Evolutionary conservation across 192 early-diverging fungal species (phyloP), one percentile per base, ranked within the genome.

Genomic region (Entomortierella lignicola): DNA sequence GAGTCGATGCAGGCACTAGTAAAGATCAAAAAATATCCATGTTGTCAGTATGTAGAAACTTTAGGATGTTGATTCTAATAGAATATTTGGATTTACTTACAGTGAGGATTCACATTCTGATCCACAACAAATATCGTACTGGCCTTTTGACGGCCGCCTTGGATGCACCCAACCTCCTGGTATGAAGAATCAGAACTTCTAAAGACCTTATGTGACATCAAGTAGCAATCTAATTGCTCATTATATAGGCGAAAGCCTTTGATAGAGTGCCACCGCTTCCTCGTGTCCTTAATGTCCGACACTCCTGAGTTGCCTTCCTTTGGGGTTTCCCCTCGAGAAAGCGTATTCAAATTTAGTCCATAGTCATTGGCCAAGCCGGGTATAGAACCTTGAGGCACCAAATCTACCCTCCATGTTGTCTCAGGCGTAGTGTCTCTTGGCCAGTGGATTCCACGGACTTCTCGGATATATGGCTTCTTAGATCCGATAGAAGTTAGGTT

Each of bases 1-100:
- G 68, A 64, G 92, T 51, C 55, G 85, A 31, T 86, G 75, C 8
- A 87, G 90, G 32, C 82, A 85, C 59, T 81, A 42, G n/a, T n/a
- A n/a, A n/a, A n/a, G n/a, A n/a, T n/a, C n/a, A n/a, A n/a, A n/a
- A n/a, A n/a, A n/a, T n/a, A n/a, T n/a, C n/a, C n/a, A n/a, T n/a
- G n/a, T n/a, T n/a, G n/a, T n/a, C n/a, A n/a, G n/a, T 17, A 6
- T n/a, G n/a, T n/a, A n/a, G n/a, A n/a, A n/a, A n/a, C n/a, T n/a
- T n/a, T n/a, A n/a, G n/a, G n/a, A n/a, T n/a, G n/a, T n/a, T n/a
- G n/a, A n/a, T n/a, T n/a, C n/a, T n/a, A n/a, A n/a, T n/a, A n/a
- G n/a, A n/a, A n/a, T n/a, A n/a, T n/a, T n/a, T 18, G 11, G 21
- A 29, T 41, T 2, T 23, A 64, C 67, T 59, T 70, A 79, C 74